Conservation (phyloP, 2,329 filamentous ascomycete genomes). For the Beauveria rudraprayagi region DNA sequence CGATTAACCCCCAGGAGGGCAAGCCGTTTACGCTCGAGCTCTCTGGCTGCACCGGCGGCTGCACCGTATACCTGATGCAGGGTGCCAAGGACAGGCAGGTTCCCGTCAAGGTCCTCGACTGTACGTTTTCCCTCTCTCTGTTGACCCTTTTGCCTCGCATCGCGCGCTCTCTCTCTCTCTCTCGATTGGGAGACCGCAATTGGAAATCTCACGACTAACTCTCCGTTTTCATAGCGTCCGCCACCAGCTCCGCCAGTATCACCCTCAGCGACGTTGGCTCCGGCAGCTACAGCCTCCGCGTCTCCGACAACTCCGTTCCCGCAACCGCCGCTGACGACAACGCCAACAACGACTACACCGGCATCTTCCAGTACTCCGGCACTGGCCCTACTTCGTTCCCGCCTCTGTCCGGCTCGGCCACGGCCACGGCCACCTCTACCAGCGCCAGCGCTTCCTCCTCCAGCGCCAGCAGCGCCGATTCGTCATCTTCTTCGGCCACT, state of each 20-base stretch:
- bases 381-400: conserved; percentile 10
- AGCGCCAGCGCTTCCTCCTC: background rate
- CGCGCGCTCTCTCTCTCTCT: too few species aligned
- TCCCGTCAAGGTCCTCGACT: background rate
- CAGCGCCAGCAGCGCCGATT: background rate
- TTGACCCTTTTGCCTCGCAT: too few species aligned
- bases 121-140: background rate
- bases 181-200: too few species aligned
- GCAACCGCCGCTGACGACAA: background rate
- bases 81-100: background rate
- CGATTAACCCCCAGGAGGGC: conserved; percentile 3
- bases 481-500: background rate
- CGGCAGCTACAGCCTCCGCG: conserved; percentile 8
- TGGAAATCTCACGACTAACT: background rate
- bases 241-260: background rate
- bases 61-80: conserved; percentile 9
- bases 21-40: conserved; percentile 4
- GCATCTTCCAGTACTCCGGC: conserved; percentile 3
- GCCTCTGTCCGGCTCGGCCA: conserved; percentile 5
- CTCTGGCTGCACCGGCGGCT: background rate
- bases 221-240: background rate
- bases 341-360: conserved; percentile 4
- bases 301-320: conserved; percentile 5
- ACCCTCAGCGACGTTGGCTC: conserved; percentile 4
- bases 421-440: background rate